A percentile compares a stretch with the other conserved stretches of the same genome.
Evolutionary conservation across 192 early-diverging fungal genomes (phyloP).

Genomic region (Pecoramyces ruminantium): DNA sequence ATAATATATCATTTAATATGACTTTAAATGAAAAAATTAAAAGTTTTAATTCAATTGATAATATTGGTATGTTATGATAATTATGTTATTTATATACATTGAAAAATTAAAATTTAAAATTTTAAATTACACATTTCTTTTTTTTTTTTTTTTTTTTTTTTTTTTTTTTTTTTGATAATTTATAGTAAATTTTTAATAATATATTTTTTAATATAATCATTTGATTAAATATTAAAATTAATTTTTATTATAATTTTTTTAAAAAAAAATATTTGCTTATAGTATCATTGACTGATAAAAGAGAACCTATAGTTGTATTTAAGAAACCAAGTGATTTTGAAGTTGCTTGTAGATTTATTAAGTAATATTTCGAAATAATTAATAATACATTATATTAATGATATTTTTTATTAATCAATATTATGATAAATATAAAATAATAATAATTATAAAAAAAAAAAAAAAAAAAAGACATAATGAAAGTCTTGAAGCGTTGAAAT

Average conservation of each 20-base stretch:
- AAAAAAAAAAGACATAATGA: neutral
- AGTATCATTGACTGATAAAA: too few species aligned
- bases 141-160: too few species aligned
- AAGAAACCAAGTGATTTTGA: neutral
- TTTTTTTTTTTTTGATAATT: too few species aligned
- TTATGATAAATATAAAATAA: too few species aligned
- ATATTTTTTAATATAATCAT: neutral
- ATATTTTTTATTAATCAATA: too few species aligned
- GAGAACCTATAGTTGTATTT: neutral
- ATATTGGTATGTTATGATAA: neutral
- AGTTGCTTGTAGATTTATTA: neutral
- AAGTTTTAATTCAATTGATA: neutral
- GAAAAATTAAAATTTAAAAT: neutral
- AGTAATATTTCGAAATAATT: neutral
- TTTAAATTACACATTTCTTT: too few species aligned
- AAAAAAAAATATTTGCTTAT: too few species aligned
- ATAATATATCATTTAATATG: neutral
- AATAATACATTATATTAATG: too few species aligned
- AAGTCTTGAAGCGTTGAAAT: neutral
- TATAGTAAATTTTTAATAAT: too few species aligned
- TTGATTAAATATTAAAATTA: too few species aligned
- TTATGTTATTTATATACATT: neutral
- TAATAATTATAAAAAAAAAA: too few species aligned
- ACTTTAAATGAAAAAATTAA: neutral
- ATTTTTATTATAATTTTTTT: too few species aligned